Evolutionary conservation across 2,329 filamentous ascomycete genomes (phyloP).

Genomic region (Aspergillus tamarii): DNA sequence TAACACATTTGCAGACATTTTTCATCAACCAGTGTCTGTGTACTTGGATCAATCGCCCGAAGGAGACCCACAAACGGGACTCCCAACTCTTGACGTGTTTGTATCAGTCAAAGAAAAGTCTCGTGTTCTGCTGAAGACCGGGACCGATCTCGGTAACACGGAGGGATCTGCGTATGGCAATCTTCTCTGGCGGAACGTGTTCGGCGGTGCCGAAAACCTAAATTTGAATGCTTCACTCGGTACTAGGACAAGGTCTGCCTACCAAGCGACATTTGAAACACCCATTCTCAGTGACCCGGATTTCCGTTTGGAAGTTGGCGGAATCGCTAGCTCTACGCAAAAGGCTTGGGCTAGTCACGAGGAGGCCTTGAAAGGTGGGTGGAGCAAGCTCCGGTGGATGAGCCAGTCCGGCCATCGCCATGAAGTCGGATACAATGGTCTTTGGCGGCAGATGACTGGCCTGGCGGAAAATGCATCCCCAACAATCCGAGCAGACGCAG

Average conservation of each 20-base stretch:
- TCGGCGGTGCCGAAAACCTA: constrained; percentile 89
- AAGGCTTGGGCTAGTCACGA: constrained; percentile 96
- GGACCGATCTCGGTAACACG: constrained; percentile 89
- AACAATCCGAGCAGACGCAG: constrained; percentile 80
- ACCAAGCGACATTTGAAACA: constrained; percentile 81
- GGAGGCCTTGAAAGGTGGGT: constrained; percentile 79
- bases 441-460: constrained; percentile 87
- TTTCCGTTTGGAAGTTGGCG: constrained; percentile 76
- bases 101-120: constrained; percentile 78
- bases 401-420: constrained; percentile 68
- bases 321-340: constrained; percentile 77
- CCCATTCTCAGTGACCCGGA: constrained; percentile 86
- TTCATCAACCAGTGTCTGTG: constrained; percentile 78
- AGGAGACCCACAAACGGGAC: constrained; percentile 63
- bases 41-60: constrained; percentile 79
- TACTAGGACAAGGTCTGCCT: constrained; percentile 87
- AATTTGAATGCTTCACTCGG: constrained; percentile 85
- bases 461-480: constrained; percentile 76
- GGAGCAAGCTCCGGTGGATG: constrained; percentile 75
- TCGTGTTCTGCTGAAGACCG: constrained; percentile 85
- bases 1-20: constrained; percentile 67
- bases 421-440: constrained; percentile 76
- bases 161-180: constrained; percentile 94
- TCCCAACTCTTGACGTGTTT: constrained; percentile 78
- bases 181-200: constrained; percentile 83